phyloP scores from a whole-genome alignment of 441 rosid genomes.

The Biscutella laevigata region DNA sequence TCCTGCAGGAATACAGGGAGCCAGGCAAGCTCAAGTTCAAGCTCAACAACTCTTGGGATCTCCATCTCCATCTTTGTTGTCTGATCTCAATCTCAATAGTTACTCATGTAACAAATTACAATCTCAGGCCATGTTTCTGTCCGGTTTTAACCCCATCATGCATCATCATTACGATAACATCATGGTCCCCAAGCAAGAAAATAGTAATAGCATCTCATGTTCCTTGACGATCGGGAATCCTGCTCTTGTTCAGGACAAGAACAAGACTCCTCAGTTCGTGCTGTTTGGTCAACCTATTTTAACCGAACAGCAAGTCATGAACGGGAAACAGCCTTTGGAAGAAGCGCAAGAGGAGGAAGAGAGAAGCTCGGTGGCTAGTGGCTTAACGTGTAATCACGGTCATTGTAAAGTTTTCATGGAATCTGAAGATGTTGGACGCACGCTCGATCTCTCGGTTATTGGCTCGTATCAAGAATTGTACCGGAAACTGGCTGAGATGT shows the following conservation, averaged over 20 bases:
- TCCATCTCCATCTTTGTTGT: constrained; percentile 37
- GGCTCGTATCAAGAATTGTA: constrained; percentile 73
- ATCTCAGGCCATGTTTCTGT: constrained; percentile 42
- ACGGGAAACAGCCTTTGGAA: constrained; percentile 39
- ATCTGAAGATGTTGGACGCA: constrained; percentile 78
- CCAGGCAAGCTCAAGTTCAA: constrained; percentile 87
- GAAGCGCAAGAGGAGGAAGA: constrained; percentile 23
- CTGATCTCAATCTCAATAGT: constrained; percentile 27
- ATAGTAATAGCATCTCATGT: constrained; percentile 52
- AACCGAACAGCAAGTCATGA: constrained; percentile 75
- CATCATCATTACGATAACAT: constrained; percentile 29
- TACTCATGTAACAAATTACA: constrained; percentile 50
- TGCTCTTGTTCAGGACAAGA: constrained; percentile 29
- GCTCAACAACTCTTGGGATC: constrained; percentile 51
- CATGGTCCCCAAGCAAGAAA: too few species aligned
- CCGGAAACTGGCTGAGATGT: constrained; percentile 57
- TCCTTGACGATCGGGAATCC: constrained; percentile 63
- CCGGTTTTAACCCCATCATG: constrained; percentile 45
- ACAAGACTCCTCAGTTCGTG: constrained; percentile 58
- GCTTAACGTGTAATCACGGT: constrained; percentile 44
- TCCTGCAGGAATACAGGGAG: constrained; percentile 87
- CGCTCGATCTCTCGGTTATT: constrained; percentile 66
- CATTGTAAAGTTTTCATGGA: constrained; percentile 92
- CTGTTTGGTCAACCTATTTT: constrained; percentile 87
- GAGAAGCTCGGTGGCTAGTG: constrained; percentile 22